phyloP scores from a whole-genome alignment of 2,329 filamentous ascomycete species.

The Xylaria sp. region DNA sequence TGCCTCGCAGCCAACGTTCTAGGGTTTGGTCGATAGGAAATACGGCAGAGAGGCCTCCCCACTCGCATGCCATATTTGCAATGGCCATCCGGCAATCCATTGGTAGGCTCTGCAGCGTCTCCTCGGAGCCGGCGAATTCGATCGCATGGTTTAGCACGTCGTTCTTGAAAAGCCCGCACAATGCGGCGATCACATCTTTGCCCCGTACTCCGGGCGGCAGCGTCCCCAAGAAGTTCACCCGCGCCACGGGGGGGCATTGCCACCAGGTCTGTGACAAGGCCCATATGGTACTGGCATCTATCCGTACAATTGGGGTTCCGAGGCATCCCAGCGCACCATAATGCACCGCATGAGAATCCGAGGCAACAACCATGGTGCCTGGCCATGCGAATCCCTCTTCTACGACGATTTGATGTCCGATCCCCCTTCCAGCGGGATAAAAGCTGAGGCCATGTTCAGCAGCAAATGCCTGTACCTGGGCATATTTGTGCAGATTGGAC shows the following conservation, averaged over 20 bases:
- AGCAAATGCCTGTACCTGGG: constrained; percentile 81
- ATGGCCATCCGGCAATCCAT: constrained; percentile 77
- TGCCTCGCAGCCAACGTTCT: constrained; percentile 60
- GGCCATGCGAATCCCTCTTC: constrained; percentile 87
- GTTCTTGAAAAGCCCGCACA: constrained; percentile 85
- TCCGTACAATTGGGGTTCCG: constrained; percentile 82
- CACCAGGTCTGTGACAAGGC: constrained; percentile 85
- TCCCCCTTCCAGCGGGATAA: constrained; percentile 78
- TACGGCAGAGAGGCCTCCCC: constrained; percentile 57
- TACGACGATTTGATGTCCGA: constrained; percentile 92
- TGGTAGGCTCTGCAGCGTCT: constrained; percentile 74
- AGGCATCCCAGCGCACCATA: neutral
- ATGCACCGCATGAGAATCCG: constrained; percentile 51
- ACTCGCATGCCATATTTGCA: constrained; percentile 82
- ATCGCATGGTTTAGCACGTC: constrained; percentile 91
- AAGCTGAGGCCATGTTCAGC: constrained; percentile 77
- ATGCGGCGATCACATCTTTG: constrained; percentile 91
- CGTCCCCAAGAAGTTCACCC: constrained; percentile 76
- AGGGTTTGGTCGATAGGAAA: constrained; percentile 78
- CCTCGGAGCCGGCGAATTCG: constrained; percentile 81
- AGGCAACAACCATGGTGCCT: constrained; percentile 80
- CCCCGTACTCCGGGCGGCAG: constrained; percentile 83
- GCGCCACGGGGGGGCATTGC: constrained; percentile 84
- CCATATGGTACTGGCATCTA: constrained; percentile 87
- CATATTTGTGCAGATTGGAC: constrained; percentile 82